phyloP scores from a whole-genome alignment of 2,329 filamentous ascomycete genomes.

The Ophiostoma sp. region DNA sequence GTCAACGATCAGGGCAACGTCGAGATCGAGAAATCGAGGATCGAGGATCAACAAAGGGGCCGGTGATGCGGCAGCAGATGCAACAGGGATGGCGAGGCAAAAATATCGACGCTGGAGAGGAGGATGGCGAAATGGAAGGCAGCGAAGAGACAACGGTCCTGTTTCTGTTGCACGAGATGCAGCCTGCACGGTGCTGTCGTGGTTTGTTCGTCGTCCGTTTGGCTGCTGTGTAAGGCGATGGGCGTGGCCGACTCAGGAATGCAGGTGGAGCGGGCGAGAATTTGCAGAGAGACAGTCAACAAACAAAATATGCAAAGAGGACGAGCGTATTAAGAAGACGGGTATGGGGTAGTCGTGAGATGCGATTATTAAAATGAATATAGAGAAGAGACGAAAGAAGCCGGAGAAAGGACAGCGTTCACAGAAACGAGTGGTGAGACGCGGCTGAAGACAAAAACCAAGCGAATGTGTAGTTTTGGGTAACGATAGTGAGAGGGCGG shows the following conservation, averaged over 20 bases:
- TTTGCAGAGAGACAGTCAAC: constrained; percentile 15
- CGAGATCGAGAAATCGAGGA: neutral
- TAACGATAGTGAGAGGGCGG: constrained; percentile 11
- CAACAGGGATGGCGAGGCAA: neutral
- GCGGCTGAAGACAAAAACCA: constrained; percentile 18
- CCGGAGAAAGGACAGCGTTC: neutral
- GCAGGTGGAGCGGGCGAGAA: constrained; percentile 15
- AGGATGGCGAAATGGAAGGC: neutral
- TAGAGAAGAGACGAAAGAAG: neutral
- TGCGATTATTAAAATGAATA: neutral
- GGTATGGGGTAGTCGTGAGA: too few species aligned
- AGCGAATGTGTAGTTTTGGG: constrained; percentile 19
- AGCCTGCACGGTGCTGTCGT: constrained; percentile 1
- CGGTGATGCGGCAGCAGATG: neutral
- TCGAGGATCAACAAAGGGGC: neutral
- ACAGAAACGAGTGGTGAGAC: constrained; percentile 19
- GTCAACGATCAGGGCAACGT: neutral
- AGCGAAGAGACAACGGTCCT: neutral
- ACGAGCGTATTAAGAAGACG: neutral
- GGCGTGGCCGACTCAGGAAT: constrained; percentile 9
- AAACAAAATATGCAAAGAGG: neutral
- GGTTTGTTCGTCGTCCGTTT: constrained; percentile 13
- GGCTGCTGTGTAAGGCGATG: constrained; percentile 17
- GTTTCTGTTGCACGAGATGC: constrained; percentile 7
- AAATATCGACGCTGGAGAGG: neutral